These are phyloP conservation scores for Acanthamoeba healyi DNA, from an alignment of 208 protist genomes.

Conservation along the genomic window DNA sequence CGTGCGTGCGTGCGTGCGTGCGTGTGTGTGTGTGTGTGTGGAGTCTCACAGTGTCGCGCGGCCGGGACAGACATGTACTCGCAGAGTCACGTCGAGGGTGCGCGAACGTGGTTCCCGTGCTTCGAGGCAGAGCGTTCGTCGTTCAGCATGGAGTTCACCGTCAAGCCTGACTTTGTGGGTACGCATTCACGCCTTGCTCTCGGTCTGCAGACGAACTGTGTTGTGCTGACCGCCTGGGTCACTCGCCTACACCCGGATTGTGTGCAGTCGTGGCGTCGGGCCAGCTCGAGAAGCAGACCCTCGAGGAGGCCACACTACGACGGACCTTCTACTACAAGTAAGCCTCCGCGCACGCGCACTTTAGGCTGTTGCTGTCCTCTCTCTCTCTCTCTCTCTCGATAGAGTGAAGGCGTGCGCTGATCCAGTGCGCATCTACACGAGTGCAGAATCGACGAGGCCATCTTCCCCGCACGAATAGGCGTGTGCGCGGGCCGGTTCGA, in stretches of 20 bases:
- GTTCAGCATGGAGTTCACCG: slow-evolving; percentile 71
- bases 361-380: too few species aligned
- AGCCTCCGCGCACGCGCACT: too few species aligned
- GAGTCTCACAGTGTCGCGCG: too few species aligned
- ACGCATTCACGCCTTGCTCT: neutral
- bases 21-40: neutral
- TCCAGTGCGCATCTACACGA: too few species aligned
- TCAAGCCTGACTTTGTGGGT: slow-evolving; percentile 16
- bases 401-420: too few species aligned
- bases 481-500: slow-evolving; percentile 20
- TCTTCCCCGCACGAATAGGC: slow-evolving; percentile 5
- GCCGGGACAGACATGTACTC: slow-evolving; percentile 83
- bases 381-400: too few species aligned
- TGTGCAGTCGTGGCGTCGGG: slow-evolving; percentile 8
- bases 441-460: neutral
- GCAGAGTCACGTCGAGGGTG: slow-evolving; percentile 72
- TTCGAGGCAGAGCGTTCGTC: slow-evolving; percentile 61
- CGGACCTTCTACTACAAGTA: slow-evolving; percentile 23
- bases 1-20: neutral
- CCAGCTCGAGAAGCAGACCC: neutral
- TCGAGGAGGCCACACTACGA: slow-evolving; percentile 20
- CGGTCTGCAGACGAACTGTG: neutral
- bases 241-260: neutral
- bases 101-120: slow-evolving; percentile 83
- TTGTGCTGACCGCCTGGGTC: neutral